phyloP scores from a whole-genome alignment of 2,329 filamentous ascomycete species.

The Beauveria australis region DNA sequence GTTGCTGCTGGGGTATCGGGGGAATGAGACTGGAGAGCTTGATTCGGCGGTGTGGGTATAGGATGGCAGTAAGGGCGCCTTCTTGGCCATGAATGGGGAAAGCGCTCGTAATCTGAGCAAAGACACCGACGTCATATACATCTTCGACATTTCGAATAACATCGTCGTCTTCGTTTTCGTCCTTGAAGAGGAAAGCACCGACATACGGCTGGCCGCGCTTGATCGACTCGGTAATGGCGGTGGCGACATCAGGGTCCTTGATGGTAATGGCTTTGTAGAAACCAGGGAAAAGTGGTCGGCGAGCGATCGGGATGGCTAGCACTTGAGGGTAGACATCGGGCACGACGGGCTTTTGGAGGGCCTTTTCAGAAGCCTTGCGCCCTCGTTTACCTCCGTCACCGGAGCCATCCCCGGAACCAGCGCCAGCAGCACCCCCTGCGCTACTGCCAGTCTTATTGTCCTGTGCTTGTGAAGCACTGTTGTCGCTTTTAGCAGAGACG shows the following conservation, averaged over 20 bases:
- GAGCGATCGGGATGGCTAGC: conserved; percentile 91
- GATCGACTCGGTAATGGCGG: conserved; percentile 91
- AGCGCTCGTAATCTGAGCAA: conserved; percentile 94
- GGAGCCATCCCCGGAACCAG: conserved; percentile 31
- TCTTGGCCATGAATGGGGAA: conserved; percentile 87
- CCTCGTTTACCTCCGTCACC: conserved; percentile 63
- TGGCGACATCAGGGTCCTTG: conserved; percentile 81
- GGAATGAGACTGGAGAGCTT: conserved; percentile 78
- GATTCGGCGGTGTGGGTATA: conserved; percentile 94
- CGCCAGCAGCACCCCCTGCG: conserved; percentile 43
- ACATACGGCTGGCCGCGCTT: conserved; percentile 96
- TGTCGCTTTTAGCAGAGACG: conserved; percentile 38
- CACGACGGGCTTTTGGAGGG: conserved; percentile 78
- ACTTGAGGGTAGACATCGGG: conserved; percentile 97
- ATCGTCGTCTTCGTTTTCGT: conserved; percentile 89
- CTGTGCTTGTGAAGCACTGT: conserved; percentile 22
- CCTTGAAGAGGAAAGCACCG: conserved; percentile 93
- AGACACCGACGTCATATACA: conserved; percentile 92
- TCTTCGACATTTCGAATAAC: conserved; percentile 85
- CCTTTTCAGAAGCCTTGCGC: conserved; percentile 62
- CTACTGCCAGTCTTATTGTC: conserved; percentile 43
- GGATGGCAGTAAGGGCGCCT: conserved; percentile 77
- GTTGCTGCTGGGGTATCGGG: conserved; percentile 31
- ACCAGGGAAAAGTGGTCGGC: conserved; percentile 87
- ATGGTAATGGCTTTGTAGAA: conserved; percentile 99